These are phyloP conservation scores for Ceratobasidium sp. DNA, from an alignment of 1,284 basidiomycete genomes.

Conservation along the genomic window DNA sequence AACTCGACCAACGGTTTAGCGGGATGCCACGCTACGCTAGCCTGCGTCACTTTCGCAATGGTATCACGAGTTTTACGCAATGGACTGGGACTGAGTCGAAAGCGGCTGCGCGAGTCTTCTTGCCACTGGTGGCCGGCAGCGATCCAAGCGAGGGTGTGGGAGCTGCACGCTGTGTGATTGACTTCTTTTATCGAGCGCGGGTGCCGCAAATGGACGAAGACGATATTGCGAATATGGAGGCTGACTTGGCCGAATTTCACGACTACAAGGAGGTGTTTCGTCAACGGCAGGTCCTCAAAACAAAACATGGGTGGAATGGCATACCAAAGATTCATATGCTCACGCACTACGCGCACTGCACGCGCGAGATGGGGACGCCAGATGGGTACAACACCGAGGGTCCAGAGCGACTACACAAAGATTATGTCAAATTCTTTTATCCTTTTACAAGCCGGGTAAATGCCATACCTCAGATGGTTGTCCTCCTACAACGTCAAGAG, in stretches of 20 bases:
- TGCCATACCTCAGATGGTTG: neutral
- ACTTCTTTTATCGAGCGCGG: slow-evolving; percentile 52
- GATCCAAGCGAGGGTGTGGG: slow-evolving; percentile 19
- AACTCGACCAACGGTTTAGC: slow-evolving; percentile 38
- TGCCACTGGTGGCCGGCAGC: neutral
- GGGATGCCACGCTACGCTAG: slow-evolving; percentile 14
- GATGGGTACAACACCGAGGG: slow-evolving; percentile 43
- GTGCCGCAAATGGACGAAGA: neutral
- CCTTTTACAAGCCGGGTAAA: neutral
- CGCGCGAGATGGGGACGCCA: slow-evolving; percentile 31
- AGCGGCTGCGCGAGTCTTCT: slow-evolving; percentile 21
- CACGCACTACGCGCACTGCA: slow-evolving; percentile 24
- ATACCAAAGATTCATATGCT: slow-evolving; percentile 43
- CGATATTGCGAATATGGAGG: slow-evolving; percentile 39
- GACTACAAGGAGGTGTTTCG: slow-evolving; percentile 43
- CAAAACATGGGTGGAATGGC: slow-evolving; percentile 44
- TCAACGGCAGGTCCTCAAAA: slow-evolving; percentile 5
- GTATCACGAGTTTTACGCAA: slow-evolving; percentile 32
- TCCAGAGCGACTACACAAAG: slow-evolving; percentile 43
- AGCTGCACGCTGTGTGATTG: slow-evolving; percentile 50
- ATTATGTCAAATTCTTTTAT: slow-evolving; percentile 4
- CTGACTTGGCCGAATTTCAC: slow-evolving; percentile 43
- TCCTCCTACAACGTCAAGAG: neutral
- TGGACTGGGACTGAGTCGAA: slow-evolving; percentile 42
- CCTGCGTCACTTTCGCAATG: slow-evolving; percentile 27